phyloP scores from a whole-genome alignment of 169 alveolate species.

The Eimeria tenella region DNA sequence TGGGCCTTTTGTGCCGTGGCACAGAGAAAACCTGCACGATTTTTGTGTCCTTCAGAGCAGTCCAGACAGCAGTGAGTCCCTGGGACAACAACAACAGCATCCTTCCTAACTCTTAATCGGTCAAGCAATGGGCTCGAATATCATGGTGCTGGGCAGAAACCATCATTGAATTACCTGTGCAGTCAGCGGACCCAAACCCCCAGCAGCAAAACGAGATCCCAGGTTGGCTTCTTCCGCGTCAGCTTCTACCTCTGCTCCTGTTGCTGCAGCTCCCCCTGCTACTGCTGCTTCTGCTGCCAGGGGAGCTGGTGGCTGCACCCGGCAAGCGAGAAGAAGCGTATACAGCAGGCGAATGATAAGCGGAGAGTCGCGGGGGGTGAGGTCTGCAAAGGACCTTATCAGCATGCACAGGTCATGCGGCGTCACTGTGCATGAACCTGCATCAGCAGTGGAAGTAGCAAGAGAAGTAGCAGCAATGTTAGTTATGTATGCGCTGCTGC shows the following conservation, averaged over 20 bases:
- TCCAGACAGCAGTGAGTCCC: slow-evolving; percentile 79
- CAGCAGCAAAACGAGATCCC: background rate
- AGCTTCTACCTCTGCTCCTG: background rate
- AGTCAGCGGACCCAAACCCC: slow-evolving; percentile 23
- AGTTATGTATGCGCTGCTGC: background rate
- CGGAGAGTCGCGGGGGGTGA: slow-evolving; percentile 71
- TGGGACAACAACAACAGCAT: background rate
- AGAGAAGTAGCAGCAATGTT: background rate
- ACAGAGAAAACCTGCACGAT: slow-evolving; percentile 50
- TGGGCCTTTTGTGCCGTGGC: slow-evolving; percentile 48
- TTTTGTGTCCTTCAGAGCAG: slow-evolving; percentile 60
- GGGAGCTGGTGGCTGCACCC: slow-evolving; percentile 41
- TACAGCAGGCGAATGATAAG: slow-evolving; percentile 54
- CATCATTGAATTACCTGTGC: slow-evolving; percentile 24
- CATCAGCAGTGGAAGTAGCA: slow-evolving; percentile 47
- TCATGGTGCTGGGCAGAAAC: background rate
- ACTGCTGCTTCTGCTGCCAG: slow-evolving; percentile 40
- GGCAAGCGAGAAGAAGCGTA: slow-evolving; percentile 50
- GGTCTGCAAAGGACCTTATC: slow-evolving; percentile 66
- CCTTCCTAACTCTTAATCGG: too few species aligned
- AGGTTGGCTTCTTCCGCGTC: background rate
- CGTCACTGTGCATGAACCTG: slow-evolving; percentile 25
- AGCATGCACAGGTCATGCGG: slow-evolving; percentile 79
- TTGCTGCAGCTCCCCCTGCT: background rate
- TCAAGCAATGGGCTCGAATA: too few species aligned